A percentile compares a stretch with the other conserved stretches of the same genome.
These are phyloP conservation scores for Neurospora africana DNA, from an alignment of 495 filamentous ascomycete species.

Conservation along the genomic window DNA sequence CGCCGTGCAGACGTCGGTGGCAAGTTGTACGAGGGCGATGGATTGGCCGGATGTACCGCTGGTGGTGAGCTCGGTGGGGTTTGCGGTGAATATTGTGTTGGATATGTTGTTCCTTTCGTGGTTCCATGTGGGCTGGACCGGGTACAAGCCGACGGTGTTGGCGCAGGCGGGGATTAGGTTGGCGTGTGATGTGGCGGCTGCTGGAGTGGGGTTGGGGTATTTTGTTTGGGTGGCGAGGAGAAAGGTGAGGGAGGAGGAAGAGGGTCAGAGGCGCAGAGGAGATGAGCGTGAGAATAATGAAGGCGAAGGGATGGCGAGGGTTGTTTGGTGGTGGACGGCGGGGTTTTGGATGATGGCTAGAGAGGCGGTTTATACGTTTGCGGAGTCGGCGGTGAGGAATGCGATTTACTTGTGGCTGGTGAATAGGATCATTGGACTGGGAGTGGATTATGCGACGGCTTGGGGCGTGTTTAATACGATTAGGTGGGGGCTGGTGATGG, in stretches of 20 bases:
- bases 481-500: constrained; percentile 71
- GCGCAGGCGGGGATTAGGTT: constrained; percentile 55
- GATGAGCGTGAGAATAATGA: neutral
- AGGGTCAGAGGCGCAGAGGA: neutral
- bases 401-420: constrained; percentile 65
- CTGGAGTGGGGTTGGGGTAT: constrained; percentile 48
- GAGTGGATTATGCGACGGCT: constrained; percentile 56
- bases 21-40: constrained; percentile 50
- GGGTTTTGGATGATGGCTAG: neutral
- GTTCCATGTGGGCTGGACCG: constrained; percentile 44
- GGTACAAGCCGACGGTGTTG: constrained; percentile 44
- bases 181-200: constrained; percentile 48
- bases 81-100: constrained; percentile 56
- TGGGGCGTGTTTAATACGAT: constrained; percentile 72
- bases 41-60: constrained; percentile 67
- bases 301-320: neutral
- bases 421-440: constrained; percentile 50
- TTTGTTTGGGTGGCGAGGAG: constrained; percentile 38
- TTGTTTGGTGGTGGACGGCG: neutral
- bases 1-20: constrained; percentile 53
- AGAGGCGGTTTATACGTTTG: constrained; percentile 31
- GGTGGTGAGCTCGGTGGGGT: constrained; percentile 53
- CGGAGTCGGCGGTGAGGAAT: constrained; percentile 58
- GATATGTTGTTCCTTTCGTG: constrained; percentile 61
- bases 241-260: neutral